Evolutionary conservation across 495 filamentous ascomycete genomes (phyloP), one percentile per base, ranked within the genome.

Genomic region (Talaromyces proteolyticus): DNA sequence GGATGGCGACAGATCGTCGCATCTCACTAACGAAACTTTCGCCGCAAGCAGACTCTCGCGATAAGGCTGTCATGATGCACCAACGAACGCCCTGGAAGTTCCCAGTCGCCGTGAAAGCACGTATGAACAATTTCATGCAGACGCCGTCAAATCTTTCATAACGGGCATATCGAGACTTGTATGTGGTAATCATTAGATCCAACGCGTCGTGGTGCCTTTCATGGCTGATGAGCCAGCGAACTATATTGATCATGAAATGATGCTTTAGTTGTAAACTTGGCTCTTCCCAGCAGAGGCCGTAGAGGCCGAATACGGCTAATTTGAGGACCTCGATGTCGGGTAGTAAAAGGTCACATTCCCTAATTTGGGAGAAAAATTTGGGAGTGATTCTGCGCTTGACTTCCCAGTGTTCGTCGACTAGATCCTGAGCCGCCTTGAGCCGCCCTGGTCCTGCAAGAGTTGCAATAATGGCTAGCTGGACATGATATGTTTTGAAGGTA

Each of bases 121-220:
- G 70, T n/a, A 71, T 14, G 34, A 72, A 57, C 56, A 72, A 65
- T 51, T 73, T 75, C 54, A 75, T 60, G 44, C 65, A 67, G 2
- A 66, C 62, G 21, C 63, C 66, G 37, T 68, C 64, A 44, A 75
- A 72, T 0, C 57, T 55, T 18, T 56, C 38, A 12, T 51, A 37
- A 1, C 59, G 63, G 4, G 63, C 58, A 62, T 66, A 72, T 6
- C 57, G 61, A 22, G 72, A 75, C 47, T 51, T 60, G 48, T 75
- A 75, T 14, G 69, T 52, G 1, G 69, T 49, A n/a, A 55, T 49
- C 18, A 75, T 56, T 2, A 75, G 48, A 39, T 65, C 59, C 16
- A 70, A 38, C 7, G 69, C 72, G 34, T 56, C 43, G 6, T 59
- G 50, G 14, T 60, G 59, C 22, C 57, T 53, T 1, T 55, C 45